phyloP scores from a whole-genome alignment of 140 eudicot species.

The Bidens hawaiensis region DNA sequence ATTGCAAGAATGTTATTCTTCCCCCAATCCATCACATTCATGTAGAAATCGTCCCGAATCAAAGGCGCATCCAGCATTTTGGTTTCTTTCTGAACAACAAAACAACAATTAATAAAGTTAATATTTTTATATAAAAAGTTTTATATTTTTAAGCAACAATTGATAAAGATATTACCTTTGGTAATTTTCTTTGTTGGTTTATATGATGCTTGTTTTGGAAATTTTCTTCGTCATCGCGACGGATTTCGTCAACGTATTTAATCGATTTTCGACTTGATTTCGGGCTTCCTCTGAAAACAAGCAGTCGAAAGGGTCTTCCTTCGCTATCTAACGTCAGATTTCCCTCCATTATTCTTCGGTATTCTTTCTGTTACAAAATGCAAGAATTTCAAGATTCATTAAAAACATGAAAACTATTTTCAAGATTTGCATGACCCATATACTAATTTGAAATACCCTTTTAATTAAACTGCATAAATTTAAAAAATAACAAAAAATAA shows the following conservation, averaged over 20 bases:
- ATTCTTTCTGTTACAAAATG: slow-evolving; percentile 38
- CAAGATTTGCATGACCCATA: neutral
- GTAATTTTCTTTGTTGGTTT: slow-evolving; percentile 28
- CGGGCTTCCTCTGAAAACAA: slow-evolving; percentile 73
- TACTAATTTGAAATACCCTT: neutral
- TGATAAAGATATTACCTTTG: slow-evolving; percentile 25
- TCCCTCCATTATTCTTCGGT: slow-evolving; percentile 39
- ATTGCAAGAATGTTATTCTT: slow-evolving; percentile 50
- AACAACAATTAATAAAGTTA: neutral
- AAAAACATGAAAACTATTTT: neutral
- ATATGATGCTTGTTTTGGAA: slow-evolving; percentile 13
- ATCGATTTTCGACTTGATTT: slow-evolving; percentile 56
- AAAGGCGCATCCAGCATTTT: slow-evolving; percentile 42
- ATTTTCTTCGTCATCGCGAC: slow-evolving; percentile 47
- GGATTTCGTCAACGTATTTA: slow-evolving; percentile 48
- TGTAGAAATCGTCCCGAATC: slow-evolving; percentile 44
- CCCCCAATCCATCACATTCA: slow-evolving; percentile 65
- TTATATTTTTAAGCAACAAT: neutral
- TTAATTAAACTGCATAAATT: neutral
- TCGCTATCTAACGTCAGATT: slow-evolving; percentile 49
- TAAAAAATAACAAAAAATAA: neutral
- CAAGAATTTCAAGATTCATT: too few relatives aligned
- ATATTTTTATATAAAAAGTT: too few relatives aligned
- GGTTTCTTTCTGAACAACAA: slow-evolving; percentile 40
- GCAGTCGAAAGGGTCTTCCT: slow-evolving; percentile 66